Evolutionary conservation across 106 monocot species (phyloP), one percentile per base, ranked within the genome.

Genomic region (Acanthochlamys bracteata): DNA sequence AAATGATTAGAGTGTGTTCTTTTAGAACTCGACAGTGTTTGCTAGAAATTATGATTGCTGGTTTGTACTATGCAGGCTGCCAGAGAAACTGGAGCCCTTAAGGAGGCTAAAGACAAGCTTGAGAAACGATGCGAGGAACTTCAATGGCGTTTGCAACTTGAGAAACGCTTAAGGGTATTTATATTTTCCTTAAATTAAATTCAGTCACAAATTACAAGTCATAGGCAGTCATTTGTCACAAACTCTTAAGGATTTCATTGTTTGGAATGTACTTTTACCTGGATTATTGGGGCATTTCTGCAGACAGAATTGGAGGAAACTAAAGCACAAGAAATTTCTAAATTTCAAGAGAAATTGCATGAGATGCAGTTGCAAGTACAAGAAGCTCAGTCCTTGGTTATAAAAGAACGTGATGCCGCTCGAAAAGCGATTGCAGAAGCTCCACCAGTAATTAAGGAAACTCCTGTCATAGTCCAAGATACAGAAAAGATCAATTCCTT

Each of bases 41-140:
- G 17, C 55, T 1, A 46, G 6, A 47, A 20, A 22, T 45, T 24
- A 11, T n/a, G n/a, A n/a, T n/a, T n/a, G 33, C 6, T 33, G 1
- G 4, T 33, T 33, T 33, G 33, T 33, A 33, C 33, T 33, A 33
- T 33, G 65, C 66, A 99, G 98, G 98, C 80, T 71, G 92, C 98
- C 55, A 92, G 85, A 61, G 98, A 99, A 27, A 78, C 92, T 10
- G 98, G 98, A 4, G 98, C 98, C 65, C 85, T 99, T 10, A 92
- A 75, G 75, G 98, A 92, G 83, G 88, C 92, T 26, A 99, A 99
- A 71, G 98, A 99, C 62, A 92, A 92, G 59, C 60, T 99, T 17
- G 98, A 99, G 70, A 99, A 99, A 75, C 78, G 79, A 26, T 92
- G 92, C 4, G 98, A 99, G 64, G 98, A 99, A 73, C 88, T 99